Conservation (phyloP, 192 early-diverging fungal species). For the Coemansia aciculifera region DNA sequence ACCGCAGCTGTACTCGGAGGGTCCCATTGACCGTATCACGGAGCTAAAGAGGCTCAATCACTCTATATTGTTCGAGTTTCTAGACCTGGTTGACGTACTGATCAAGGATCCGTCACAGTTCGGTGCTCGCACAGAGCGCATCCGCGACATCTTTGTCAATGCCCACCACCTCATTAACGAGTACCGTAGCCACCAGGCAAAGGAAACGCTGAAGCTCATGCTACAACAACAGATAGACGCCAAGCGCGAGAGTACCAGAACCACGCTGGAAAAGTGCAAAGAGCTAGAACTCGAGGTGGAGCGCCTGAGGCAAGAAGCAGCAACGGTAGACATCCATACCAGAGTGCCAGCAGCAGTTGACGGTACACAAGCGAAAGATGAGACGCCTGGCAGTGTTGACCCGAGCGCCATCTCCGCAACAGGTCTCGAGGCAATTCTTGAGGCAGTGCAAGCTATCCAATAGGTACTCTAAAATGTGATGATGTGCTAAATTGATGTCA, state of each 20-base stretch:
- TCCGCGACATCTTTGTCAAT: slow-evolving; percentile 72
- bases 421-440: not conserved
- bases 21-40: slow-evolving; percentile 63
- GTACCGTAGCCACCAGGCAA: slow-evolving; percentile 76
- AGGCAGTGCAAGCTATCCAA: not conserved
- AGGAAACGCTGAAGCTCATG: slow-evolving; percentile 67
- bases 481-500: not conserved
- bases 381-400: not conserved
- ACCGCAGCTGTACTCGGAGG: slow-evolving; percentile 66
- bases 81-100: slow-evolving; percentile 69
- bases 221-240: slow-evolving; percentile 65
- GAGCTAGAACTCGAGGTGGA: slow-evolving; percentile 26
- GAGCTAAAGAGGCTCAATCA: slow-evolving; percentile 69
- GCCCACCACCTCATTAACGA: slow-evolving; percentile 85
- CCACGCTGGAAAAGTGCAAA: slow-evolving; percentile 25
- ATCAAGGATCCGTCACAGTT: slow-evolving; percentile 59
- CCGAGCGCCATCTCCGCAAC: not conserved
- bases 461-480: not conserved
- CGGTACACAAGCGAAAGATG: not conserved
- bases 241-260: slow-evolving; percentile 27
- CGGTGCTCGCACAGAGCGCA: slow-evolving; percentile 61
- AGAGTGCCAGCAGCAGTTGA: not conserved
- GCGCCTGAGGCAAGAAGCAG: slow-evolving; percentile 26
- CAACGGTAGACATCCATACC: slow-evolving; percentile 11
- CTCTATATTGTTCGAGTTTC: slow-evolving; percentile 64